These are phyloP conservation scores for Pisolithus sp. DNA, from an alignment of 768 basidiomycete genomes.

Conservation along the genomic window DNA sequence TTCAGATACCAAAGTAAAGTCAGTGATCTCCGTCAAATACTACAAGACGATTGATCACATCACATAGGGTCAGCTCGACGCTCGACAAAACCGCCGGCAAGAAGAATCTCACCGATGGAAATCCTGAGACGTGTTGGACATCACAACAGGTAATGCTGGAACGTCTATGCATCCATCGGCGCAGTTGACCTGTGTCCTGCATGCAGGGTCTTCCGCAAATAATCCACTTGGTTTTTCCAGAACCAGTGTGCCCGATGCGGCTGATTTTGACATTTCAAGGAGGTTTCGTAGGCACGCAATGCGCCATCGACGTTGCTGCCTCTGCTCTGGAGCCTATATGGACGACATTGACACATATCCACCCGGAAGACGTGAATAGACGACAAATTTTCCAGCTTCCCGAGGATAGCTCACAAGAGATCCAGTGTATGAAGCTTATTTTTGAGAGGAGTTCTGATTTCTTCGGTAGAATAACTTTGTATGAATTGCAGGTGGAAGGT, in stretches of 20 bases:
- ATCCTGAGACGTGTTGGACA: constrained; percentile 79
- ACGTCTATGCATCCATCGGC: neutral
- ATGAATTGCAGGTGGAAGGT: constrained; percentile 46
- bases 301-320: constrained; percentile 39
- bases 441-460: constrained; percentile 84
- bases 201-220: constrained; percentile 72
- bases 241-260: constrained; percentile 47
- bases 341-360: constrained; percentile 49
- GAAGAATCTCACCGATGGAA: constrained; percentile 62
- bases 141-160: constrained; percentile 56
- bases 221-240: constrained; percentile 56
- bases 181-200: constrained; percentile 1
- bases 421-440: constrained; percentile 52
- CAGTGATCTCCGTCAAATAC: constrained; percentile 37
- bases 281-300: constrained; percentile 73
- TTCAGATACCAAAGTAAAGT: constrained; percentile 22
- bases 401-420: constrained; percentile 12
- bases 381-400: constrained; percentile 59
- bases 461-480: constrained; percentile 74
- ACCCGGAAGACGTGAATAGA: constrained; percentile 76
- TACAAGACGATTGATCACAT: constrained; percentile 1
- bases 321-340: constrained; percentile 36
- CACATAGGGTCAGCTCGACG: constrained; percentile 67
- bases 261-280: constrained; percentile 75
- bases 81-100: constrained; percentile 69